phyloP scores from a whole-genome alignment of 495 filamentous ascomycete genomes.

The Apodospora peruviana region DNA sequence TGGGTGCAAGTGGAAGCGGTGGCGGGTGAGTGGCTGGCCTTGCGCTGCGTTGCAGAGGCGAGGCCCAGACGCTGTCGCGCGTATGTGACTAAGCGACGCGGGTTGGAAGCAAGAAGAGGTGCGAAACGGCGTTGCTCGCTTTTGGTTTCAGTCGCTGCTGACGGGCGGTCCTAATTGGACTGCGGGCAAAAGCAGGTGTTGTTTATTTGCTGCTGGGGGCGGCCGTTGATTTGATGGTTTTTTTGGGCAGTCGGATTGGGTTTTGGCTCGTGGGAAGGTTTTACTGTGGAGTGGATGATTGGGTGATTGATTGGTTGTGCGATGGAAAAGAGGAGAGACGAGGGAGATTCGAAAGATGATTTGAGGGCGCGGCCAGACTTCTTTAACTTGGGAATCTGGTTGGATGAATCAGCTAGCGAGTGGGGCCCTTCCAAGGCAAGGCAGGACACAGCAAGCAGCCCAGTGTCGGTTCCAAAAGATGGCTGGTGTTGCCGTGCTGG shows the following conservation, averaged over 20 bases:
- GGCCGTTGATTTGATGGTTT: constrained; percentile 33
- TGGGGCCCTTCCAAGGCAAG: constrained; percentile 17
- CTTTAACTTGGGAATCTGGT: constrained; percentile 35
- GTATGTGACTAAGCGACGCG: constrained; percentile 6
- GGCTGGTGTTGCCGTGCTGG: constrained; percentile 25
- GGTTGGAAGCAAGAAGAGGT: constrained; percentile 10
- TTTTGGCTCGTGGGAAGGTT: constrained; percentile 19
- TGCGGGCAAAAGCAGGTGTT: constrained; percentile 15
- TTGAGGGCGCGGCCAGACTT: constrained; percentile 32
- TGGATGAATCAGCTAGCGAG: constrained; percentile 36
- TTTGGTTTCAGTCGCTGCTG: background rate
- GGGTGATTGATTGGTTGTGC: constrained; percentile 38
- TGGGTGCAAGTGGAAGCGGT: no score
- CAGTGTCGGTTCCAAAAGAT: constrained; percentile 3
- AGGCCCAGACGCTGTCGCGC: background rate
- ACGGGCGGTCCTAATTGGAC: constrained; percentile 24
- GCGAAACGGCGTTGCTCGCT: constrained; percentile 14
- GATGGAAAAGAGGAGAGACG: constrained; percentile 36
- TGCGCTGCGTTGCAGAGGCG: background rate
- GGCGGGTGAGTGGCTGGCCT: constrained; percentile 4
- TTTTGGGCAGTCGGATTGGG: constrained; percentile 12
- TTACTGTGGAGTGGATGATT: constrained; percentile 26
- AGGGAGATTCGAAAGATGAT: constrained; percentile 33
- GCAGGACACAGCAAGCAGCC: background rate
- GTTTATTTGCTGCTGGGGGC: constrained; percentile 16